Conservation (phyloP, 768 basidiomycete species). For the Pleurotus djamor region DNA sequence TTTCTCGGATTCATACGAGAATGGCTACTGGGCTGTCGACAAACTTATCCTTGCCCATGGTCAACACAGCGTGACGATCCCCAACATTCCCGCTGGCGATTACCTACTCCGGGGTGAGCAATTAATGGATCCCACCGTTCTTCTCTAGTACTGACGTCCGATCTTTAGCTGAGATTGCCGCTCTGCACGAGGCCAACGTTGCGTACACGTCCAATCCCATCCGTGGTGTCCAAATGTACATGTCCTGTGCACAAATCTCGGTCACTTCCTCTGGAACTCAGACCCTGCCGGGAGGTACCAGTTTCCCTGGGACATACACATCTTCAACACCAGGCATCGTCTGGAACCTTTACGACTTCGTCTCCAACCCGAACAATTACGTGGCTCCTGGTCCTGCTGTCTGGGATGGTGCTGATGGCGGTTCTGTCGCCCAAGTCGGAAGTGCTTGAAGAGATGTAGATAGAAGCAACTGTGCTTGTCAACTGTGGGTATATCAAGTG, state of each 20-base stretch:
- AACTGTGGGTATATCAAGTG: neutral
- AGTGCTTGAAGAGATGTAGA: neutral
- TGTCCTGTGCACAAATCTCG: slow-evolving; percentile 44
- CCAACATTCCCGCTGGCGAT: slow-evolving; percentile 29
- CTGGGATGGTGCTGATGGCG: slow-evolving; percentile 27
- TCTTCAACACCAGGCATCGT: slow-evolving; percentile 28
- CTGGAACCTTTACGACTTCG: slow-evolving; percentile 24
- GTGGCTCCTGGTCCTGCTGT: slow-evolving; percentile 27
- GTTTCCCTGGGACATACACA: slow-evolving; percentile 28
- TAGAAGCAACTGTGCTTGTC: neutral
- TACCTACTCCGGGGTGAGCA: slow-evolving; percentile 31
- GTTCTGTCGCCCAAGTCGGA: slow-evolving; percentile 9
- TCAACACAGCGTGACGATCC: slow-evolving; percentile 29
- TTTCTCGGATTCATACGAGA: slow-evolving; percentile 21
- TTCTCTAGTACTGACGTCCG: too few relatives aligned
- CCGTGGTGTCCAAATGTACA: slow-evolving; percentile 47
- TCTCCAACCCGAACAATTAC: slow-evolving; percentile 19
- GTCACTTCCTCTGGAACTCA: slow-evolving; percentile 28
- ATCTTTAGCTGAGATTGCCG: slow-evolving; percentile 29
- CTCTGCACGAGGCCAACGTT: slow-evolving; percentile 29
- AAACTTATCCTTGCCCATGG: slow-evolving; percentile 25
- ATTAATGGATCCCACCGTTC: too few relatives aligned
- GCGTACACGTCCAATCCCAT: slow-evolving; percentile 24
- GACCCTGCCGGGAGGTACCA: slow-evolving; percentile 22
- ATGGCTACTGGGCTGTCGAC: slow-evolving; percentile 28